These are phyloP conservation scores for Phytophthora colocasiae DNA, from an alignment of 352 stramenopile species.

Conservation along the genomic window DNA sequence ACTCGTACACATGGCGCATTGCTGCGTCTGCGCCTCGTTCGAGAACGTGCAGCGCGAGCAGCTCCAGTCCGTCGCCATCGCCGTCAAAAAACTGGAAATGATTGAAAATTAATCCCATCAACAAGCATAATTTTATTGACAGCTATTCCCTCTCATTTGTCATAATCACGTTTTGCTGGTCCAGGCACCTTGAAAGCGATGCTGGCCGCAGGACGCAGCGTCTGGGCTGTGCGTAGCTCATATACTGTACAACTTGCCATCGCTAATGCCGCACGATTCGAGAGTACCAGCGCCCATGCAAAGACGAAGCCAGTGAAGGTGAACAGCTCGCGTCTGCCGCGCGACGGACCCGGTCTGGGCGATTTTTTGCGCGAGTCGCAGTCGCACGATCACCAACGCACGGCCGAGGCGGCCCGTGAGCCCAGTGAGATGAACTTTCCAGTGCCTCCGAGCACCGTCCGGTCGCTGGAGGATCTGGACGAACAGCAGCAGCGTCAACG, in stretches of 20 bases:
- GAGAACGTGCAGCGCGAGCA: constrained; percentile 81
- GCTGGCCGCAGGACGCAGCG: constrained; percentile 31
- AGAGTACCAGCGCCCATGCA: constrained; percentile 17
- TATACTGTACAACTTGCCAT: background rate
- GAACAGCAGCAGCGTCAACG: constrained; percentile 38
- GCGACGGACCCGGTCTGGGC: constrained; percentile 56
- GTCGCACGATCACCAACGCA: constrained; percentile 39
- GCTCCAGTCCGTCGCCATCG: constrained; percentile 46
- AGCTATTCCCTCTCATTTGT: too few species aligned
- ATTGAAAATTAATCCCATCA: background rate
- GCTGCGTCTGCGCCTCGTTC: constrained; percentile 45
- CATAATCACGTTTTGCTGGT: constrained; percentile 14
- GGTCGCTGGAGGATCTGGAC: constrained; percentile 61
- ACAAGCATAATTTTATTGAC: too few species aligned
- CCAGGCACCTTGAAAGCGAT: constrained; percentile 13
- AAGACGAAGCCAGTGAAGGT: constrained; percentile 13
- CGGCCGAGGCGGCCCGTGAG: constrained; percentile 35
- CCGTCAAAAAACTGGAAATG: constrained; percentile 3
- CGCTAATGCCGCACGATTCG: constrained; percentile 13
- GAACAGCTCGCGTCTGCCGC: constrained; percentile 47
- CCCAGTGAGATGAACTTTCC: constrained; percentile 86
- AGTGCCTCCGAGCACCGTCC: constrained; percentile 35
- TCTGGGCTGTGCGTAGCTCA: background rate
- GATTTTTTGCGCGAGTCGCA: constrained; percentile 77
- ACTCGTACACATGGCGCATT: constrained; percentile 68